Evolutionary conservation across 805 yeast genomes (phyloP).

Genomic region (Candida broadrunensis): DNA sequence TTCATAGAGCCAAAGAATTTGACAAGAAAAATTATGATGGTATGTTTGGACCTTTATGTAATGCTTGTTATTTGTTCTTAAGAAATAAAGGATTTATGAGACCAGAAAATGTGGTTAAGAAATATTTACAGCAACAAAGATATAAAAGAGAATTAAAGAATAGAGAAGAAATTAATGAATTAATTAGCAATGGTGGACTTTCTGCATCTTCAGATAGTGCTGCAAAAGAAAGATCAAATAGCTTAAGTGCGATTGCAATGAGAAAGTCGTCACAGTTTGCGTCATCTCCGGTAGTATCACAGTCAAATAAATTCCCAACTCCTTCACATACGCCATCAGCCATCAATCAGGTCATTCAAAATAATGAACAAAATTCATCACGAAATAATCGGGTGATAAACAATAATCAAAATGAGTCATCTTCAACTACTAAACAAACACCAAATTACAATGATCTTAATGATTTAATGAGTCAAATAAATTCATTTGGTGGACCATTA

Average conservation of each 20-base stretch:
- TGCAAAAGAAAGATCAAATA: slow-evolving; percentile 8
- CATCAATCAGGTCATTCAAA: slow-evolving; percentile 35
- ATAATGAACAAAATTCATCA: slow-evolving; percentile 9
- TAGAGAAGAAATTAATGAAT: slow-evolving; percentile 15
- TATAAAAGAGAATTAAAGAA: slow-evolving; percentile 35
- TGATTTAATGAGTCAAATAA: slow-evolving; percentile 40
- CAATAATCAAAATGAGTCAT: background rate
- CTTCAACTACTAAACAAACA: slow-evolving; percentile 9
- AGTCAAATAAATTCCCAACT: slow-evolving; percentile 30
- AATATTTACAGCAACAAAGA: slow-evolving; percentile 42
- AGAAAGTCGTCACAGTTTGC: slow-evolving; percentile 15
- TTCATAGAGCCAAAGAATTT: slow-evolving; percentile 35
- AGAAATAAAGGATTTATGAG: slow-evolving; percentile 44
- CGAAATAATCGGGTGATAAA: slow-evolving; percentile 3
- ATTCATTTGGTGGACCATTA: slow-evolving; percentile 42
- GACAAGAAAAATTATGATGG: slow-evolving; percentile 42
- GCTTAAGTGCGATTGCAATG: slow-evolving; percentile 13
- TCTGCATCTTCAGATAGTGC: background rate
- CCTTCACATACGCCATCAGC: slow-evolving; percentile 40
- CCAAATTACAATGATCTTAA: slow-evolving; percentile 34
- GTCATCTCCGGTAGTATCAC: slow-evolving; percentile 25
- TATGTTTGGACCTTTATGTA: slow-evolving; percentile 46
- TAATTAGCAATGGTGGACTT: background rate
- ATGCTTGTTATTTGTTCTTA: slow-evolving; percentile 43
- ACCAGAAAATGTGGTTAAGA: slow-evolving; percentile 44